A percentile compares a stretch with the other conserved stretches of the same genome.
These are phyloP conservation scores for Bondarzewia mesenterica DNA, from an alignment of 1,284 basidiomycete genomes.

Conservation along the genomic window DNA sequence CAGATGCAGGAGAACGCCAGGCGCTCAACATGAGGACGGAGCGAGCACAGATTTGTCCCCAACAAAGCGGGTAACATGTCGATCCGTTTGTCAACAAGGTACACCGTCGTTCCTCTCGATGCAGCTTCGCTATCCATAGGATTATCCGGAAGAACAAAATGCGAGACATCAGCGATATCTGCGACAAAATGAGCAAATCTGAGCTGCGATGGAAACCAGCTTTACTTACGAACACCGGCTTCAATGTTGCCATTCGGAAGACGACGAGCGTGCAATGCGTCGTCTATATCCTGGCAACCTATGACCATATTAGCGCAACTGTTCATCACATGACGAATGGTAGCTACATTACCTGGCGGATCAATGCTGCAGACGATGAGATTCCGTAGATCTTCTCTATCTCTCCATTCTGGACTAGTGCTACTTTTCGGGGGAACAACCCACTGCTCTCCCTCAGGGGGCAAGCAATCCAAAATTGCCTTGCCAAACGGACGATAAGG, in stretches of 20 bases:
- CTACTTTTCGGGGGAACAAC: conserved; percentile 77
- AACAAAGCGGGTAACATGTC: conserved; percentile 96
- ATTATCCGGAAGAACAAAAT: conserved; percentile 92
- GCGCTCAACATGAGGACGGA: conserved; percentile 90
- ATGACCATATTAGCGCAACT: neutral
- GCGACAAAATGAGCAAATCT: conserved; percentile 1
- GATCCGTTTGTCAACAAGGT: conserved; percentile 97
- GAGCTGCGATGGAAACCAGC: neutral
- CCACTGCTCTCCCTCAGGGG: conserved; percentile 87
- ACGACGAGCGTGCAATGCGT: conserved; percentile 89
- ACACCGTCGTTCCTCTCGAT: conserved; percentile 93
- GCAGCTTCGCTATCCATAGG: conserved; percentile 98
- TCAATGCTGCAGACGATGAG: conserved; percentile 95
- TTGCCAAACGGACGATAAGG: conserved; percentile 96
- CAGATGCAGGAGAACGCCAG: conserved; percentile 95
- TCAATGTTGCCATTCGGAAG: conserved; percentile 95
- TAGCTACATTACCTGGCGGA: conserved; percentile 63
- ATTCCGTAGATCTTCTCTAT: conserved; percentile 83
- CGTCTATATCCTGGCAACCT: conserved; percentile 99
- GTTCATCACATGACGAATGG: neutral
- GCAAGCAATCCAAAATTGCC: conserved; percentile 89
- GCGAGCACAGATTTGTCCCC: conserved; percentile 94
- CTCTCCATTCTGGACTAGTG: conserved; percentile 63
- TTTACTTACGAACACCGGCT: conserved; percentile 89
- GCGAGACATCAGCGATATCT: conserved; percentile 99